Evolutionary conservation across 345 rosid species (phyloP).

Genomic region (Eutrema yunnanense): DNA sequence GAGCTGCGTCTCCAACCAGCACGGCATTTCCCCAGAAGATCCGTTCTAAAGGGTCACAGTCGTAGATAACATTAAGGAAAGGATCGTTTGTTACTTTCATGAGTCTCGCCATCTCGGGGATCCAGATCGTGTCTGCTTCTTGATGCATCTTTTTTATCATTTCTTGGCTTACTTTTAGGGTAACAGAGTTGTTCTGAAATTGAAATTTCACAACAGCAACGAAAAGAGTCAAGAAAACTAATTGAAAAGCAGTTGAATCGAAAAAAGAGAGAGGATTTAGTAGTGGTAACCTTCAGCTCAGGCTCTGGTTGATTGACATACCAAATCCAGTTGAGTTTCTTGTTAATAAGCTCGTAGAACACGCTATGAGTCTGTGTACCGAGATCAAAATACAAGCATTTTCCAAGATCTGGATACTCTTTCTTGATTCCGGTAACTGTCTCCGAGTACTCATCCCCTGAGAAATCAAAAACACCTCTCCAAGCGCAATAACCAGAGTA

Average conservation of each 20-base stretch:
- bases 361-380: slow-evolving; percentile 42
- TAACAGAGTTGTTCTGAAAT: slow-evolving; percentile 60
- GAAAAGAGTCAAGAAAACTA: not conserved
- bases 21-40: slow-evolving; percentile 53
- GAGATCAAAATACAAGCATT: slow-evolving; percentile 61
- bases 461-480: slow-evolving; percentile 75
- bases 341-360: slow-evolving; percentile 53
- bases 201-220: not conserved
- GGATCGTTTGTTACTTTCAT: slow-evolving; percentile 71
- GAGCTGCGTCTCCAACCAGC: slow-evolving; percentile 77
- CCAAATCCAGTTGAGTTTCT: slow-evolving; percentile 76
- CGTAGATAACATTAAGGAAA: slow-evolving; percentile 71
- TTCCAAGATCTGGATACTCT: slow-evolving; percentile 62
- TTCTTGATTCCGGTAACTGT: slow-evolving; percentile 36
- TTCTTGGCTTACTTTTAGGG: slow-evolving; percentile 48
- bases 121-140: slow-evolving; percentile 67
- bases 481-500: slow-evolving; percentile 83
- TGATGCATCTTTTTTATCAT: slow-evolving; percentile 53
- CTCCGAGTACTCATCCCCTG: slow-evolving; percentile 47
- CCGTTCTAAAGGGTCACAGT: slow-evolving; percentile 51
- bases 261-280: not conserved
- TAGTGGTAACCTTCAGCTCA: slow-evolving; percentile 40
- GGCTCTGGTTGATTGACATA: slow-evolving; percentile 71
- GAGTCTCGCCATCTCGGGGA: slow-evolving; percentile 51
- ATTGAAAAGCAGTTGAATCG: not conserved